Percentiles rank a stretch among this genome's conserved stretches.
Conservation (phyloP, 805 yeast genomes). For the Yamadazyma takamatsuzukensis region DNA sequence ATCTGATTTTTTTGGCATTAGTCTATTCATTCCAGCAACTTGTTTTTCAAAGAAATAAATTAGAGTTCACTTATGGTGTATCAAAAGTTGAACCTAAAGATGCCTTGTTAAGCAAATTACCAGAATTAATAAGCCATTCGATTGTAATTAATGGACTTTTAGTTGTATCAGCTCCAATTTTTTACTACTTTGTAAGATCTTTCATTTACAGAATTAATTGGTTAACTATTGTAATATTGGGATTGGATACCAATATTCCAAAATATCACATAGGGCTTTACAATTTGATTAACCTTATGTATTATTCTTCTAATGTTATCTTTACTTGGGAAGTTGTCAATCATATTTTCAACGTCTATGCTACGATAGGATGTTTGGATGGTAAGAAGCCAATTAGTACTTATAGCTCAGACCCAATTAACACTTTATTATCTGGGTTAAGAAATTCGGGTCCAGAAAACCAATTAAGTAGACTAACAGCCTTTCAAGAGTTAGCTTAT, state of each 20-base stretch:
- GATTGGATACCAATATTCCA: conserved; percentile 42
- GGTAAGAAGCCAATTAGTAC: conserved; percentile 59
- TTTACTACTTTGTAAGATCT: conserved; percentile 39
- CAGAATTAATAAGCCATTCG: conserved; percentile 35
- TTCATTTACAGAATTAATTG: conserved; percentile 35
- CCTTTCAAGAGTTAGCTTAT: conserved; percentile 73
- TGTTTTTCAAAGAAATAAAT: conserved; percentile 51
- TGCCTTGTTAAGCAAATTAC: conserved; percentile 22
- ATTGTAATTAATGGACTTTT: conserved; percentile 26
- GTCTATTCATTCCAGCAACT: conserved; percentile 50
- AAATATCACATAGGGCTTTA: conserved; percentile 27
- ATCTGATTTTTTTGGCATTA: conserved; percentile 35
- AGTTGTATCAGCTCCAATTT: conserved; percentile 31
- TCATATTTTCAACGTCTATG: conserved; percentile 58
- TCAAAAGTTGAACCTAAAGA: conserved; percentile 39
- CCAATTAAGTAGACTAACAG: conserved; percentile 48
- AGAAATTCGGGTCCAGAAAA: conserved; percentile 41
- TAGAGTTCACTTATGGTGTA: conserved; percentile 46
- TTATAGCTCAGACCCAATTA: conserved; percentile 57
- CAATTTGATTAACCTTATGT: conserved; percentile 25
- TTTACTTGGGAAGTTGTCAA: conserved; percentile 54
- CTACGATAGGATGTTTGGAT: conserved; percentile 69
- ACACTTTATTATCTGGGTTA: conserved; percentile 62
- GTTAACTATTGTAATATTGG: conserved; percentile 24
- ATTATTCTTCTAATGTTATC: conserved; percentile 31